Conservation (phyloP, 257 asterid species). For the Solanum ahanhuiri region DNA sequence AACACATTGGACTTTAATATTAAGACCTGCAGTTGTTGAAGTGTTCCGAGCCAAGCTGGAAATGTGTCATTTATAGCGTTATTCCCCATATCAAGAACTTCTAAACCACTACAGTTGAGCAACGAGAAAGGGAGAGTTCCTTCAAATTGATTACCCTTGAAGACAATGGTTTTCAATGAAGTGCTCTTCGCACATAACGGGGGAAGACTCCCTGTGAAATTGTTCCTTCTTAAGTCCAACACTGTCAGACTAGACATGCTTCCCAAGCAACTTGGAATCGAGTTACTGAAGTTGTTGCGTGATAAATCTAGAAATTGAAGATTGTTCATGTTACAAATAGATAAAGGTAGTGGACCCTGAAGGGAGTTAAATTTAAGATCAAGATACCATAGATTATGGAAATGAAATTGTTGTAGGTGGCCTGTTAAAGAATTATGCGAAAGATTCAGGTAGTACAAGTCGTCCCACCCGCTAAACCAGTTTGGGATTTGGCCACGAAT, state of each 20-base stretch:
- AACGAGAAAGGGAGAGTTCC: neutral
- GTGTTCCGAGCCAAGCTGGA: neutral
- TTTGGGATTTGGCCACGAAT: neutral
- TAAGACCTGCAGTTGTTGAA: neutral
- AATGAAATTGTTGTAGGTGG: neutral
- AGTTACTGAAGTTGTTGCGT: neutral
- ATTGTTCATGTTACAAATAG: neutral
- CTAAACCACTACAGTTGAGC: neutral
- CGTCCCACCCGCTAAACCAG: neutral
- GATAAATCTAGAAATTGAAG: neutral
- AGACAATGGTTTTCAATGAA: neutral
- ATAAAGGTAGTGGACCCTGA: neutral
- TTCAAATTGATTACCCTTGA: neutral
- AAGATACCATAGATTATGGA: neutral
- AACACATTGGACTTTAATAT: neutral
- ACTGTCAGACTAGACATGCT: neutral
- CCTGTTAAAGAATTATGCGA: neutral
- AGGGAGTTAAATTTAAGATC: neutral
- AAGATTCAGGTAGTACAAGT: neutral
- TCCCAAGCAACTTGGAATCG: neutral
- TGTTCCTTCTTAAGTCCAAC: neutral
- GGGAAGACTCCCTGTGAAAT: neutral
- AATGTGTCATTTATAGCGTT: neutral
- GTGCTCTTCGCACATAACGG: neutral
- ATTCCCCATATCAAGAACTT: neutral